Evolutionary conservation across 345 rosid genomes (phyloP), one percentile per base, ranked within the genome.

Genomic region (Lumnitzera littorea): DNA sequence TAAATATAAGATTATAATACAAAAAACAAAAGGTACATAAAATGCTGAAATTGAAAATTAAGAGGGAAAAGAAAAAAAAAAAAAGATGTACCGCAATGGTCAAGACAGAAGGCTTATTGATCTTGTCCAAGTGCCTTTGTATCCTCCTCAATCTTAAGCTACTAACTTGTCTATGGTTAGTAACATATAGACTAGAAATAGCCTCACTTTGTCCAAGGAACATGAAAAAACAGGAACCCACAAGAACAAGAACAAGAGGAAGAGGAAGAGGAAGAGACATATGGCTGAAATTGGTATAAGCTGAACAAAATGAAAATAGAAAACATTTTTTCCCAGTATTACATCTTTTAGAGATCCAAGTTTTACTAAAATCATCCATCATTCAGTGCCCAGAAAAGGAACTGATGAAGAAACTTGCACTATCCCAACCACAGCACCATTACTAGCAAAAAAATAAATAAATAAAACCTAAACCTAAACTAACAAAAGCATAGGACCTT

Each of bases 91-190:
- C 99, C 97, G 86, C 73, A 47, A 95, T 83, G 84, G 87, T 86
- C 49, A 88, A 59, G 62, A 88, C 74, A 57, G 96, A 72, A 47
- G 91, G 84, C 73, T 95, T 95, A 86, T 91, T 95, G 57, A 95
- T 80, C 62, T 78, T 87, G 64, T 83, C 72, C 81, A 95, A 65
- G 72, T 86, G 99, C 68, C 69, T 85, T 17, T 77, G 88, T 20
- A 95, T 91, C 74, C 99, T 84, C 48, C 69, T 75, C 59, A 90
- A 78, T 67, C 99, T 90, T 78, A 86, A 68, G 65, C 81, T 69
- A 56, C 95, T 86, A 7, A 90, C 89, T 80, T 78, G 80, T 61
- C 79, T 87, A 16, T 58, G 71, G 43, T 62, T 80, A 0, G 88
- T 79, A 79, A 74, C 63, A 64, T 91, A 81, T 61, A 74, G 64